Evolutionary conservation across 768 basidiomycete species (phyloP).

Genomic region (Tricholoma bakamatsutake): DNA sequence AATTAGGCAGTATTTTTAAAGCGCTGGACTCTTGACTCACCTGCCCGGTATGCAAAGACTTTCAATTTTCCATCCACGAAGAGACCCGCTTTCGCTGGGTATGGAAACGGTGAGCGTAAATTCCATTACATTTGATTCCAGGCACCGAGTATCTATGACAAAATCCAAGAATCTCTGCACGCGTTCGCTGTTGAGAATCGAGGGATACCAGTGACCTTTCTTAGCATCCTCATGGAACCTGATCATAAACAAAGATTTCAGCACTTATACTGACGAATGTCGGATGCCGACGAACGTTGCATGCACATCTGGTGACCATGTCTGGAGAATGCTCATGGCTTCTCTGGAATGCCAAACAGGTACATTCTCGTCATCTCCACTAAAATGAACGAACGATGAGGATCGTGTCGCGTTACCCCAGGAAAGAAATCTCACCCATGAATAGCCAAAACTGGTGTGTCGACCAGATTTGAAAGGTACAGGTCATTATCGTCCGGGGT

Average conservation of each 20-base stretch:
- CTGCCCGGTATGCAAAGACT: slow-evolving; percentile 60
- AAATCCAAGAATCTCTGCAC: slow-evolving; percentile 54
- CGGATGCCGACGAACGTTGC: slow-evolving; percentile 36
- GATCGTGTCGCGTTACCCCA: background rate
- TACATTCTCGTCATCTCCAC: slow-evolving; percentile 80
- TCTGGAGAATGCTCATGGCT: slow-evolving; percentile 48
- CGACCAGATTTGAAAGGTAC: slow-evolving; percentile 71
- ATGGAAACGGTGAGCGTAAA: slow-evolving; percentile 74
- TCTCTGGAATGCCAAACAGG: slow-evolving; percentile 82
- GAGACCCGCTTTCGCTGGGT: slow-evolving; percentile 62
- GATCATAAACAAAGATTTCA: background rate
- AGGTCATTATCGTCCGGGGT: slow-evolving; percentile 87
- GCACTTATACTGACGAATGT: background rate
- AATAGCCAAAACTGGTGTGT: slow-evolving; percentile 65
- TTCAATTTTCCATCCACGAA: slow-evolving; percentile 67
- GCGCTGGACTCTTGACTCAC: slow-evolving; percentile 30
- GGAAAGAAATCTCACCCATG: slow-evolving; percentile 59
- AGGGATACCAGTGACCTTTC: slow-evolving; percentile 66
- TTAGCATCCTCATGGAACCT: slow-evolving; percentile 61
- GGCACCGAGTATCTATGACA: slow-evolving; percentile 7
- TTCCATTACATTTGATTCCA: slow-evolving; percentile 12
- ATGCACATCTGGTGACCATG: slow-evolving; percentile 49
- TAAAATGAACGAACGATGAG: slow-evolving; percentile 18
- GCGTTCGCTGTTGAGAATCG: slow-evolving; percentile 46
- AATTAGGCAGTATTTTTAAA: background rate